phyloP scores from a whole-genome alignment of 1,139 yeast species.

The Lodderomyces parapsilosis region DNA sequence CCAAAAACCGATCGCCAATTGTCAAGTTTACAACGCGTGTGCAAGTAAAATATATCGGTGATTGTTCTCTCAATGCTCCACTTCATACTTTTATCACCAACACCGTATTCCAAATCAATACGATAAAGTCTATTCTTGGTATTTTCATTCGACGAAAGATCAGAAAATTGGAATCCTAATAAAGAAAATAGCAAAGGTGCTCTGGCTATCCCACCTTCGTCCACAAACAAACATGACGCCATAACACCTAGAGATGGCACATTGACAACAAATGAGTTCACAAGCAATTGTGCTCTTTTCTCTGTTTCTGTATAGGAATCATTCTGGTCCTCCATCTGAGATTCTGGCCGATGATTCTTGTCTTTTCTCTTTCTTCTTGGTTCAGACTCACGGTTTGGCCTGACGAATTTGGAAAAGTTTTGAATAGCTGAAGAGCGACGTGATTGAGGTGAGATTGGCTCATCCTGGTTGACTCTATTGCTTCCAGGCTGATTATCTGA shows the following conservation, averaged over 20 bases:
- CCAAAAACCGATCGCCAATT: conserved; percentile 37
- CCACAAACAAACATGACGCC: conserved; percentile 73
- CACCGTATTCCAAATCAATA: conserved; percentile 83
- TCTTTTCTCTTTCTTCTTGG: conserved; percentile 1
- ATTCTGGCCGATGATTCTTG: neutral
- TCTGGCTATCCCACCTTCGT: conserved; percentile 73
- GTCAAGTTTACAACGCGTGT: conserved; percentile 60
- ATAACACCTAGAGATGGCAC: conserved; percentile 76
- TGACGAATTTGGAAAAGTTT: conserved; percentile 1
- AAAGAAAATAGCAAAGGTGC: conserved; percentile 81
- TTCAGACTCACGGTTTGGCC: neutral
- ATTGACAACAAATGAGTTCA: conserved; percentile 68
- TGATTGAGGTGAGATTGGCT: neutral
- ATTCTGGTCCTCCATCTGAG: neutral
- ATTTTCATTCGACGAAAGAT: conserved; percentile 39
- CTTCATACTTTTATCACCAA: conserved; percentile 71
- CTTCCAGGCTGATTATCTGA: neutral
- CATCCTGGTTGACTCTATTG: neutral
- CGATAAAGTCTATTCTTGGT: conserved; percentile 57
- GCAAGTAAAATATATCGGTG: conserved; percentile 68
- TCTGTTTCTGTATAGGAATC: neutral
- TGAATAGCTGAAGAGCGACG: neutral
- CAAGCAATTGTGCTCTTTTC: conserved; percentile 31
- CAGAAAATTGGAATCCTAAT: conserved; percentile 64
- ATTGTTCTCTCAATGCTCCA: conserved; percentile 81